Evolutionary conservation across 306 rosid genomes (phyloP).

Genomic region (Luffa acutangula): DNA sequence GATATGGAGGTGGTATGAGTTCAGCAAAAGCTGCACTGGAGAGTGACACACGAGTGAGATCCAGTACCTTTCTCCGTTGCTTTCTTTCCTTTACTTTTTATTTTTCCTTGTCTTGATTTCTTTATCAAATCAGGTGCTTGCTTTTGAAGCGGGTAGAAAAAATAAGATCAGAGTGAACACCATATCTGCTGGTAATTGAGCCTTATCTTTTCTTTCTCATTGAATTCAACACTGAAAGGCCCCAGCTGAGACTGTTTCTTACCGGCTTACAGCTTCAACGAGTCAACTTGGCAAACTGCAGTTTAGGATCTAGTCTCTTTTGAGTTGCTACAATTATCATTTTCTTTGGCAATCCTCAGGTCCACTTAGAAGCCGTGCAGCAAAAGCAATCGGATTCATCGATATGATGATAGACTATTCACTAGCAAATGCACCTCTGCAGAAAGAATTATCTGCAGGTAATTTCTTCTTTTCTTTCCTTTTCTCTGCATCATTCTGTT

Average conservation of each 20-base stretch:
- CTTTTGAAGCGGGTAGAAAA: slow-evolving; percentile 88
- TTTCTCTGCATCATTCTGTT: background rate
- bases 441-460: slow-evolving; percentile 77
- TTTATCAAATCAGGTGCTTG: slow-evolving; percentile 57
- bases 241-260: no score
- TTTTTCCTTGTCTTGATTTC: background rate
- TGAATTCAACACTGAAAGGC: background rate
- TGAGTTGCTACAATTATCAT: background rate
- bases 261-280: background rate
- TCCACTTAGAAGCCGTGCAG: slow-evolving; percentile 89
- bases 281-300: background rate
- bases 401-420: slow-evolving; percentile 90
- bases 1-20: slow-evolving; percentile 99
- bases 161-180: slow-evolving; percentile 68
- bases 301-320: background rate
- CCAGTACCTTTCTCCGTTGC: background rate
- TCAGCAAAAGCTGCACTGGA: slow-evolving; percentile 95
- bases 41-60: slow-evolving; percentile 75
- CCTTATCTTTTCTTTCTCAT: background rate
- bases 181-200: slow-evolving; percentile 61
- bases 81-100: background rate
- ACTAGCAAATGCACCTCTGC: slow-evolving; percentile 62
- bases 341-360: slow-evolving; percentile 26
- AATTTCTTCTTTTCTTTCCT: background rate
- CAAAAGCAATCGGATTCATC: slow-evolving; percentile 80